A percentile compares a stretch with the other conserved stretches of the same genome.
These are phyloP conservation scores for Dictyostelium brefeldianum DNA, from an alignment of 78 protist genomes.

Conservation along the genomic window DNA sequence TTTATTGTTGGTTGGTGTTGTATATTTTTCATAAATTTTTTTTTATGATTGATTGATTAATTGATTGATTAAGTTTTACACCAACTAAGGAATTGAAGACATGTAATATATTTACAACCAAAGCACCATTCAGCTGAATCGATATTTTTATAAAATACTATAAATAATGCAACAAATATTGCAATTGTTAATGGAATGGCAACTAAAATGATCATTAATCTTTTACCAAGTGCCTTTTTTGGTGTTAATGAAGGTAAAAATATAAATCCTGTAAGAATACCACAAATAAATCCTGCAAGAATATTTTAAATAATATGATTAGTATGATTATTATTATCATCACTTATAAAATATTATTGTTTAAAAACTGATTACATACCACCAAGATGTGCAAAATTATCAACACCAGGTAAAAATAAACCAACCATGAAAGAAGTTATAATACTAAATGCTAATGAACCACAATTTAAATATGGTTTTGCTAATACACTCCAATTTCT, in stretches of 20 bases:
- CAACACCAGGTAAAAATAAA: conserved; percentile 80
- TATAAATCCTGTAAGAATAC: conserved; percentile 59
- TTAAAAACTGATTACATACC: neutral
- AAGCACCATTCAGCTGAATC: conserved; percentile 65
- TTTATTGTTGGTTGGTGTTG: too few relatives aligned
- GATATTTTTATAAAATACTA: conserved; percentile 57
- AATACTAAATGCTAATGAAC: conserved; percentile 49
- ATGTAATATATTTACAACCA: conserved; percentile 73
- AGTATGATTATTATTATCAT: neutral
- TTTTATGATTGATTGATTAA: neutral
- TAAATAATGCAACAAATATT: conserved; percentile 32
- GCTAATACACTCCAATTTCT: conserved; percentile 70
- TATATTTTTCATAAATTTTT: too few relatives aligned
- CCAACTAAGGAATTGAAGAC: conserved; percentile 69
- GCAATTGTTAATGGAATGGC: conserved; percentile 61
- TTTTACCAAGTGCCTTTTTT: conserved; percentile 46
- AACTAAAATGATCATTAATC: conserved; percentile 40
- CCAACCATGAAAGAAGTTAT: conserved; percentile 73
- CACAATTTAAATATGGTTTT: conserved; percentile 57
- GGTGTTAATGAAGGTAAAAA: conserved; percentile 72
- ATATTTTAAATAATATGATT: neutral
- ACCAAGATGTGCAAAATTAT: conserved; percentile 74
- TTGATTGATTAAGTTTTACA: conserved; percentile 10
- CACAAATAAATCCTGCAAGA: conserved; percentile 68
- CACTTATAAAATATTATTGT: too few relatives aligned